Evolutionary conservation across 1,139 yeast species (phyloP), one percentile per base, ranked within the genome.

Genomic region (Kluyveromyces sp.): DNA sequence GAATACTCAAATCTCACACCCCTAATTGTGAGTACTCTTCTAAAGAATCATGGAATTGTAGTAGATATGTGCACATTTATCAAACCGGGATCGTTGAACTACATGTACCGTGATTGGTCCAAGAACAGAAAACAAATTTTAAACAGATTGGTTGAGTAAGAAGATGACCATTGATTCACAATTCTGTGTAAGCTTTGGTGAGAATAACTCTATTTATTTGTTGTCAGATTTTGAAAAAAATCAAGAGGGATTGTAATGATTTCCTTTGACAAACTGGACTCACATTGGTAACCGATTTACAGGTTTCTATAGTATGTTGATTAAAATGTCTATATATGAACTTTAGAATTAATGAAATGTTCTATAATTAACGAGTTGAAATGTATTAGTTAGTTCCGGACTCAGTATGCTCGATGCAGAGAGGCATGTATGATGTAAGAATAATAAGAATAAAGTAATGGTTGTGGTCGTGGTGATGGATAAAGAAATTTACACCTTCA

Each of bases 1-100:
- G 56, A 54, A 35, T 55, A 51, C 42, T 83, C 96, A 0, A 79
- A 92, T 1, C 66, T 92, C 50, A 90, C 89, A 0, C 95, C 97
- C 0, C 76, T 90, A 37, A 76, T 92, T 44, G 88, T 86, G 41
- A 83, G 88, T 54, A 80, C 83, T 4, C 79, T 90, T 1, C 70
- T 92, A 55, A 82, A 87, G 53, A 83, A 78, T 54, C 96, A 90
- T 62, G 95, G 89, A 55, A 68, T 92, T 49, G 77, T 88, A n/a
- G 72, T 89, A 39, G 97, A 92, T 64, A 76, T 89, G 41, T 85
- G 94, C 43, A 86, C 90, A 0, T 92, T 90, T 64, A 79, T 86
- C 46, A 78, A 77, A 47, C 72, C 72, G 45, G 83, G 81, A 0
- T 78, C 45, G 5, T 27, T 51, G 73, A 40, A 77, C 83, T 53